Conservation (phyloP, 2,329 filamentous ascomycete genomes). For the Apiospora malaysiana region DNA sequence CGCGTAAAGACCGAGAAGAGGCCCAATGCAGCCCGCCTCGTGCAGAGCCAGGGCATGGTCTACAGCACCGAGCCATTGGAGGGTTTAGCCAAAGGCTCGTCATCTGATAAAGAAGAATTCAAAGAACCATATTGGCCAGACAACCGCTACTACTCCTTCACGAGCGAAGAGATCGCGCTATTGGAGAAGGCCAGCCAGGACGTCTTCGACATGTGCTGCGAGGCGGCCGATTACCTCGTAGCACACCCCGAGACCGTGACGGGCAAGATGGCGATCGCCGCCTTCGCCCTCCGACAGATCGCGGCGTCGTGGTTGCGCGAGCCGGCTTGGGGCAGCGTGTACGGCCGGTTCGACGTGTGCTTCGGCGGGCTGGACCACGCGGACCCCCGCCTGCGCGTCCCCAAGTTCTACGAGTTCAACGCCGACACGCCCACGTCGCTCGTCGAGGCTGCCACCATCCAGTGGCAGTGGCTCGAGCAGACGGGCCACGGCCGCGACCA, state of each 20-base stretch:
- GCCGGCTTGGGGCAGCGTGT: constrained; percentile 26
- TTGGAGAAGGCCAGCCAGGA: constrained; percentile 23
- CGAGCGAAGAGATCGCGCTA: constrained; percentile 20
- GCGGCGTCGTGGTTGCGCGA: constrained; percentile 22
- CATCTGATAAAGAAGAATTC: neutral
- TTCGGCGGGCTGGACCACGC: constrained; percentile 25
- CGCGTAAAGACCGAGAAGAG: constrained; percentile 15
- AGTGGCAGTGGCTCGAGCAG: constrained; percentile 26
- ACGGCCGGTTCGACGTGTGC: constrained; percentile 26
- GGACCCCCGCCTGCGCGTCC: constrained; percentile 18
- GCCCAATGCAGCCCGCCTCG: constrained; percentile 20
- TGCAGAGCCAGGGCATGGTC: constrained; percentile 22
- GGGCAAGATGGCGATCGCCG: constrained; percentile 23
- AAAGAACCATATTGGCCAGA: constrained; percentile 25
- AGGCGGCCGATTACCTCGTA: constrained; percentile 25
- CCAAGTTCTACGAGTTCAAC: constrained; percentile 27
- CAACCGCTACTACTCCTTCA: constrained; percentile 26
- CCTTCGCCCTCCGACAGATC: constrained; percentile 23
- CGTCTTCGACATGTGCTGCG: constrained; percentile 27
- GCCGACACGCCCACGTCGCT: constrained; percentile 25
- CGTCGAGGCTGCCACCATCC: constrained; percentile 20
- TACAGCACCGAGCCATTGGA: neutral
- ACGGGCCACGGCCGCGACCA: constrained; percentile 25
- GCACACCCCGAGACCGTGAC: constrained; percentile 24
- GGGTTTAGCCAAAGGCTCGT: neutral